Conservation (phyloP, 106 monocot species). For the Xerophyta viscosa region DNA sequence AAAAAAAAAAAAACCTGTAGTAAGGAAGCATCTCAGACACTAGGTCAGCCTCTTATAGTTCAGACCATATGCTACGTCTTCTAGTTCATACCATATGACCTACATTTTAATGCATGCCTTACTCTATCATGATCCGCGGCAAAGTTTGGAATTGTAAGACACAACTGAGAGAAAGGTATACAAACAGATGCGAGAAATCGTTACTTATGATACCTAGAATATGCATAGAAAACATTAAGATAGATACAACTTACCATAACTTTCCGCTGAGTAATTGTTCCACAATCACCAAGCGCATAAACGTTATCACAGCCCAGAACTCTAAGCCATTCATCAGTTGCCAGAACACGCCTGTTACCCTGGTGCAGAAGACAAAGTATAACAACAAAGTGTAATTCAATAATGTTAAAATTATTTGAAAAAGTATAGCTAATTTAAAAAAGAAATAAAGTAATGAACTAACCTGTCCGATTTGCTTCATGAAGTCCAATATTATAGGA, state of each 20-base stretch:
- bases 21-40: no score
- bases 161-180: no score
- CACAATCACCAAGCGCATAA: slow-evolving; percentile 86
- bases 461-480: slow-evolving; percentile 84
- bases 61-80: no score
- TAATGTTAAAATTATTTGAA: background rate
- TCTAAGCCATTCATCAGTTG: slow-evolving; percentile 84
- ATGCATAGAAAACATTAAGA: background rate
- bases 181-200: no score
- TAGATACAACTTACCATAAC: slow-evolving; percentile 47
- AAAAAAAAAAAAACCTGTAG: no score
- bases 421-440: background rate
- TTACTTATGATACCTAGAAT: background rate
- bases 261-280: slow-evolving; percentile 67
- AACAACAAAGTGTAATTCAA: background rate
- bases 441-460: background rate
- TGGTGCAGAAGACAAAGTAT: slow-evolving; percentile 14
- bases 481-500: slow-evolving; percentile 65
- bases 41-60: no score
- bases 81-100: no score
- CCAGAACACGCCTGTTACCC: slow-evolving; percentile 65
- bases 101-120: no score
- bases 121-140: no score
- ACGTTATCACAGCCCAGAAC: slow-evolving; percentile 49
- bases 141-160: no score